Base-by-base conservation (phyloP, 805 yeast genomes). In the Pichia californica region DNA sequence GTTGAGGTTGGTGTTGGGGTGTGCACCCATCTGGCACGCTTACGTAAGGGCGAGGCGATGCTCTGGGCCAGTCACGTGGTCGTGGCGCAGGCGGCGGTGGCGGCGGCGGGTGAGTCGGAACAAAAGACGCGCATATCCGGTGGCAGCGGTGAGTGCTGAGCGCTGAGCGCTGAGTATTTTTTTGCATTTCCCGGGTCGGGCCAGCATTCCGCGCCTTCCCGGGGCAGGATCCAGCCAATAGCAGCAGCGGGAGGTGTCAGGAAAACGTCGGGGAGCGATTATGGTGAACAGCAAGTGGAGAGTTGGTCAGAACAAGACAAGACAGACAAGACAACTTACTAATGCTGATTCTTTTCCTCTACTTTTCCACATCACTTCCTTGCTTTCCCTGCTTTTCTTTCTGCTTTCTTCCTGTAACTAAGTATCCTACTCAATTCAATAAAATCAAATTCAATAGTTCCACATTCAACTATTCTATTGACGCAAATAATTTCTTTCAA, bases 111-210 rank as follows among this genome's bases (percentile, higher is more conserved):
- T 23, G 9, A 23, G 9, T 21, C 7, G 25, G 25, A 9, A 23
- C 6, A 23, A 23, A 23, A 23, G 9, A 9, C 9, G 25, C 25
- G 25, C 25, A 1, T 23, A 23, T 23, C 25, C 30, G 30, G 30
- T 27, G 30, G 27, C 27, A 10, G 23, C 23, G 36, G 7, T 19
- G 32, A 15, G 32, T 11, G 19, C 18, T 23, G 36, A 23, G 21
- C 11, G 36, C 20, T n/a, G 36, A 21, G 36, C 19, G 36, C n/a
- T 19, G 36, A 25, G 36, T 8, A 16, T 31, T 31, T 7, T 13
- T 31, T n/a, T n/a, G 35, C 36, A 19, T 8, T 16, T 33, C 36
- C 36, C 27, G 36, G 36, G 36, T 33, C 36, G 36, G 36, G 36
- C 8, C 36, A 31, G 35, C 36, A 19, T 21, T 23, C 25, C 36